Base-by-base conservation (phyloP, 2,329 filamentous ascomycete genomes). In the Dactylellina cionopaga region DNA sequence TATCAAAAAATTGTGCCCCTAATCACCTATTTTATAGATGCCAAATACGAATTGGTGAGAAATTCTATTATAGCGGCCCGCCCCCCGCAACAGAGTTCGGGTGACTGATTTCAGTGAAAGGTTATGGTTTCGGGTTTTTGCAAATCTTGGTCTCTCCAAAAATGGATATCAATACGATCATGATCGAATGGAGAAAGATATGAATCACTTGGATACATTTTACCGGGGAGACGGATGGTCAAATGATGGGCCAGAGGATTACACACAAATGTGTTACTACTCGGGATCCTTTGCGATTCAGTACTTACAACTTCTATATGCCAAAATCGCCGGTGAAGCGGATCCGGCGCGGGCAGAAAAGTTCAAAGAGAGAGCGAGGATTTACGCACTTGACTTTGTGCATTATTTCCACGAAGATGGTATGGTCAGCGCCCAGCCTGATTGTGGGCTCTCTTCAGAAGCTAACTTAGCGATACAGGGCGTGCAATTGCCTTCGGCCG, bases 191-290 rank as follows among this genome's bases (percentile, higher is more conserved):
- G 88, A 91, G 65, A 86, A 86, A 17, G 91, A 93, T 78, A 91
- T 94, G 78, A 85, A 89, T 76, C 90, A 92, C 75, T 83, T 94
- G 7, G 87, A 93, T 77, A 91, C 89, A 0, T 94, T 93, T 79
- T 92, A 92, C 78, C 87, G 90, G n/a, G 90, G 90, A 4, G 88
- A 87, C 46, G 90, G 91, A 0, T 94, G 91, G 91, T 92, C 89
- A 1, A 92, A 92, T 76, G 91, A 94, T 78, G 91, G 91, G 0
- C 91, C 91, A 0, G 88, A 89, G 77, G 88, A 88, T 11, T 91
- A 92, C 65, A 89, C 91, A 66, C 90, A 93, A 80, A 92, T 93
- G 88, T 90, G 93, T 79, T 93, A 93, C 78, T 94, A 93, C 80
- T 92, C 89, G 0, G 90, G 90, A 7, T 91, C 89, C 66, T 93